Evolutionary conservation across 768 basidiomycete genomes (phyloP).

Genomic region (Lentinula detonsa): DNA sequence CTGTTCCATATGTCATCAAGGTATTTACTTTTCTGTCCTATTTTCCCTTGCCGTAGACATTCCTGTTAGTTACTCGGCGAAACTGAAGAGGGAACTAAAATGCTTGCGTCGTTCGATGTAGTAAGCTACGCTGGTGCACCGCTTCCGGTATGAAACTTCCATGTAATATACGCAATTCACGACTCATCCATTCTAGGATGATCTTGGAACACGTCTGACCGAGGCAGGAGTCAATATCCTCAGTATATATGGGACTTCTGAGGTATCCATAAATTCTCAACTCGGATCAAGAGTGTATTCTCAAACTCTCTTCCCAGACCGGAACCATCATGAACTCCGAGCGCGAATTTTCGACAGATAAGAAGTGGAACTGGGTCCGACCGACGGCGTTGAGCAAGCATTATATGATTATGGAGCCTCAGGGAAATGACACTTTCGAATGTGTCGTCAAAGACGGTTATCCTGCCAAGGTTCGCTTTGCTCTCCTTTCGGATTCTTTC

Average conservation of each 20-base stretch:
- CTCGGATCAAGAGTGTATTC: conserved; percentile 1
- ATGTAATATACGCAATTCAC: not conserved
- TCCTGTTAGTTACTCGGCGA: conserved; percentile 35
- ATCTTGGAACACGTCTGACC: conserved; percentile 45
- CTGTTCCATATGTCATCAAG: conserved; percentile 28
- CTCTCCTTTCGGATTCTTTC: not conserved
- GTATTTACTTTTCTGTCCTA: conserved; percentile 4
- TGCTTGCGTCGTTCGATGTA: conserved; percentile 37
- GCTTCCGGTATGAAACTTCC: conserved; percentile 25
- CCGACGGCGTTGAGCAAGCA: conserved; percentile 18
- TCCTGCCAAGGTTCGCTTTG: conserved; percentile 33
- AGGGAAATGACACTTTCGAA: conserved; percentile 37
- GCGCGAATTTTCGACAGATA: conserved; percentile 42
- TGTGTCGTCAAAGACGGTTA: conserved; percentile 46
- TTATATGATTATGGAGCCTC: conserved; percentile 38
- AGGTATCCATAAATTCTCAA: conserved; percentile 13
- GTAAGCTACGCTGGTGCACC: conserved; percentile 48
- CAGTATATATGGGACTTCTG: conserved; percentile 42
- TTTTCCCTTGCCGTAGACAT: not conserved
- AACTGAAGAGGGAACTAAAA: conserved; percentile 34
- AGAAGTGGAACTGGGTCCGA: conserved; percentile 51
- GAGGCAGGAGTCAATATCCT: conserved; percentile 43
- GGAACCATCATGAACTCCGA: conserved; percentile 40
- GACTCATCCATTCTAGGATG: conserved; percentile 20
- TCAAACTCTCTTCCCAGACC: conserved; percentile 16